Percentiles rank a stretch among this genome's conserved stretches.
phyloP scores from a whole-genome alignment of 306 rosid genomes.

The Senna tora region DNA sequence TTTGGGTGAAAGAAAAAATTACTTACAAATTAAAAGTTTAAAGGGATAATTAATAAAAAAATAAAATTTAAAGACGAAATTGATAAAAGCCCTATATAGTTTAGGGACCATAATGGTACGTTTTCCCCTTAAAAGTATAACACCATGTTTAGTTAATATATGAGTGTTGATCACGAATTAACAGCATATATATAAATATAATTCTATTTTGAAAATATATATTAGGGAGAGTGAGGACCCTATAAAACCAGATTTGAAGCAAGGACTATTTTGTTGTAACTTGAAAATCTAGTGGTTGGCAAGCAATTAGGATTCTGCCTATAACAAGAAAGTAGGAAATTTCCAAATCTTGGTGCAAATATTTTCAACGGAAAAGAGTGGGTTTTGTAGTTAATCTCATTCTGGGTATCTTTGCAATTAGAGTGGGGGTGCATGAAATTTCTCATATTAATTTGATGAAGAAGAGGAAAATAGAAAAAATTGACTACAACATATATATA shows the following conservation, averaged over 20 bases:
- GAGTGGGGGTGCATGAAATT: conserved; percentile 30
- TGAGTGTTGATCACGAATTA: no score
- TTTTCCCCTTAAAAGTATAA: no score
- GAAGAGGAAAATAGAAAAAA: conserved; percentile 36
- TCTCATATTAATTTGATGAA: conserved; percentile 18
- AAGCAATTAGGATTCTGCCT: conserved; percentile 17
- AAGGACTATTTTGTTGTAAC: not conserved
- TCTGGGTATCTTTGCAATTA: conserved; percentile 36
- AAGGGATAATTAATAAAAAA: no score
- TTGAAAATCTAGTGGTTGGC: conserved; percentile 41
- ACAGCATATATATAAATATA: no score
- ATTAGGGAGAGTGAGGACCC: not conserved
- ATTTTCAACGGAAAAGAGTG: conserved; percentile 30
- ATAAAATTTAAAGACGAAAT: no score
- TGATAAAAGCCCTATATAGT: no score
- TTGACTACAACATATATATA: conserved; percentile 52
- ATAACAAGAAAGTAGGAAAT: conserved; percentile 20
- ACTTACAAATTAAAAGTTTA: no score
- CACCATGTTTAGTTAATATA: no score
- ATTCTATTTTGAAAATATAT: not conserved
- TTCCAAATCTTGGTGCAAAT: conserved; percentile 33
- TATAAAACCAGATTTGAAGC: conserved; percentile 32
- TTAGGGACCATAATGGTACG: no score
- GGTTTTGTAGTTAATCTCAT: conserved; percentile 18
- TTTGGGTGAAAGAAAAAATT: no score